Evolutionary conservation across 768 basidiomycete genomes (phyloP).

Genomic region (Holtermannia corniformis): DNA sequence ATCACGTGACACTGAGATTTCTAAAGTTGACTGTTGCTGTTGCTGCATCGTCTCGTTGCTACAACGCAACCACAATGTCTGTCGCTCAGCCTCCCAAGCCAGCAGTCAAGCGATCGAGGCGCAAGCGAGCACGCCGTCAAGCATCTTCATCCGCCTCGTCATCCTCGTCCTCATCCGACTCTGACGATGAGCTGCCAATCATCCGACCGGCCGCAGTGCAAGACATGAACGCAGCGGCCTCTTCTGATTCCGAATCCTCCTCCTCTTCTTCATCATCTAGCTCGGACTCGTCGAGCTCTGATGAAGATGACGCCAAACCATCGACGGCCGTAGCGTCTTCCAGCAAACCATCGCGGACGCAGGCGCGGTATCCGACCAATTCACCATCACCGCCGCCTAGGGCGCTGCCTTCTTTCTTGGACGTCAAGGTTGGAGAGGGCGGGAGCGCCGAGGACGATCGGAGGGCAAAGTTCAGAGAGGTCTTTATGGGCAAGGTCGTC

Average conservation of each 20-base stretch:
- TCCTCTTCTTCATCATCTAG: slow-evolving; percentile 6
- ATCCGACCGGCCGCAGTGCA: background rate
- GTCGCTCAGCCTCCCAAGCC: background rate
- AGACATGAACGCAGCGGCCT: background rate
- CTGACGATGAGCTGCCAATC: background rate
- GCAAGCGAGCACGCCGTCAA: background rate
- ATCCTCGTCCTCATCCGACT: background rate
- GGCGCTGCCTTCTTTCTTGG: slow-evolving; percentile 27
- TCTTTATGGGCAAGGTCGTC: slow-evolving; percentile 21
- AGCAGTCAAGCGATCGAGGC: background rate
- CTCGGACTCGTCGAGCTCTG: slow-evolving; percentile 17
- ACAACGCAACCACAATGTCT: background rate
- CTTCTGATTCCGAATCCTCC: slow-evolving; percentile 5
- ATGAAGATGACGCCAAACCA: slow-evolving; percentile 8
- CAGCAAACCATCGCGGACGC: slow-evolving; percentile 15
- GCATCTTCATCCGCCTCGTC: background rate
- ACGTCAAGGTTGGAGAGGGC: background rate
- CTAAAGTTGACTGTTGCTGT: background rate
- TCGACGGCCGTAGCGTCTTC: slow-evolving; percentile 1
- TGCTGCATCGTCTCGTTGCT: background rate
- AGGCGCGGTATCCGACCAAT: background rate
- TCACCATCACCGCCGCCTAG: background rate
- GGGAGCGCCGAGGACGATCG: background rate
- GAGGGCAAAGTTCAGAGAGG: slow-evolving; percentile 15
- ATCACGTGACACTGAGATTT: background rate